A percentile compares a stretch with the other conserved stretches of the same genome.
phyloP scores from a whole-genome alignment of 2,329 filamentous ascomycete species.

The Sporothrix phasma region DNA sequence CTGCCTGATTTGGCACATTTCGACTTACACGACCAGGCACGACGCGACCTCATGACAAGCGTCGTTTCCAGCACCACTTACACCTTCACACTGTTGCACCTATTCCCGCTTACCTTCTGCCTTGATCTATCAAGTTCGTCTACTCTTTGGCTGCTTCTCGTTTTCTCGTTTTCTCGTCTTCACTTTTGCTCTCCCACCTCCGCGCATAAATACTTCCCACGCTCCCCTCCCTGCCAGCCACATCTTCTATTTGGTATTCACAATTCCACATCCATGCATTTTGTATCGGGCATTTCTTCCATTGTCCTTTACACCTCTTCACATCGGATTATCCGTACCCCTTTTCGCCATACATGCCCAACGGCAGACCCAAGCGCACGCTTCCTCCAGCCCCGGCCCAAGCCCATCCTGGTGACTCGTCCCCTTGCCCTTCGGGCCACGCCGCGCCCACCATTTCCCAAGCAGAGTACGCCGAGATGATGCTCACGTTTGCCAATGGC shows the following conservation, averaged over 20 bases:
- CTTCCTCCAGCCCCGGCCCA: conserved; percentile 8
- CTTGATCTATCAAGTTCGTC: neutral
- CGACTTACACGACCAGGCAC: conserved; percentile 10
- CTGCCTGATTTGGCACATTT: conserved; percentile 12
- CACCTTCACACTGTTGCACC: neutral
- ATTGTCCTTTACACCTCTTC: too few species aligned
- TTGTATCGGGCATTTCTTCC: too few species aligned
- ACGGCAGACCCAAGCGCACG: neutral
- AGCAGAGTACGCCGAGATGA: conserved; percentile 17
- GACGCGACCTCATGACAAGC: conserved; percentile 5
- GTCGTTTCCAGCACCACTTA: neutral
- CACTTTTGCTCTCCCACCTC: neutral
- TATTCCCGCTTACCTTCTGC: neutral
- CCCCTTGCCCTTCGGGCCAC: neutral
- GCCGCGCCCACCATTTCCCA: neutral
- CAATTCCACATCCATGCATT: neutral
- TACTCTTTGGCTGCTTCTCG: neutral
- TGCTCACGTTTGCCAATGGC: conserved; percentile 14
- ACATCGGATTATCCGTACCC: neutral
- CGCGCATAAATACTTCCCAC: neutral
- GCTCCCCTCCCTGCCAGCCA: neutral
- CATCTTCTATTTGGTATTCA: neutral
- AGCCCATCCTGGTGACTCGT: neutral
- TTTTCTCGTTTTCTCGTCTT: neutral
- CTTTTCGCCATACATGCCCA: conserved; percentile 5